Evolutionary conservation across 495 filamentous ascomycete genomes (phyloP).

Genomic region (Letharia columbiana): DNA sequence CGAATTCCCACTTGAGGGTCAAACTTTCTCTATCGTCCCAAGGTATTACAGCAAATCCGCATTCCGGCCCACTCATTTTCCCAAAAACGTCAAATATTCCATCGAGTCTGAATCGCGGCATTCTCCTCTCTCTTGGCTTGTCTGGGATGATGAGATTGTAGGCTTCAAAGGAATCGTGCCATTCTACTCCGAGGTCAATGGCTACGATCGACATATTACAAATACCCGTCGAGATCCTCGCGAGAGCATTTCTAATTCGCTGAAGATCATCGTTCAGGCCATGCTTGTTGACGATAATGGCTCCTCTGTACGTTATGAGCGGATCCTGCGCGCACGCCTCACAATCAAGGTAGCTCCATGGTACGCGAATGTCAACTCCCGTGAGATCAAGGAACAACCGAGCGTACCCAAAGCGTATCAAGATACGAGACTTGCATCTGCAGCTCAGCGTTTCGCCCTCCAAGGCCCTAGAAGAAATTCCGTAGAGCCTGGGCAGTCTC

Average conservation of each 20-base stretch:
- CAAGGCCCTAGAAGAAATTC: background rate
- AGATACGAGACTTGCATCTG: background rate
- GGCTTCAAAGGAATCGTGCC: slow-evolving; percentile 24
- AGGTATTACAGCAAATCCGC: slow-evolving; percentile 17
- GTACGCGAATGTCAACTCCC: background rate
- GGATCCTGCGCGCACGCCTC: slow-evolving; percentile 15
- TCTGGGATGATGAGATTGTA: slow-evolving; percentile 15
- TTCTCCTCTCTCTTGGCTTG: slow-evolving; percentile 22
- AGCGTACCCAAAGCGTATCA: background rate
- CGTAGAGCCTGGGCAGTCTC: background rate
- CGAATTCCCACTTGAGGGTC: slow-evolving; percentile 14
- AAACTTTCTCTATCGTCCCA: slow-evolving; percentile 19
- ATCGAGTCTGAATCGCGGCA: slow-evolving; percentile 13
- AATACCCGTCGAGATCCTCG: background rate
- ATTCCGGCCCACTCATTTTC: slow-evolving; percentile 4
- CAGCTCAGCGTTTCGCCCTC: background rate
- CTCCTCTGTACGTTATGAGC: slow-evolving; percentile 13
- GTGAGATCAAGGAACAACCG: background rate
- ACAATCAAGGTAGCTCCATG: slow-evolving; percentile 18
- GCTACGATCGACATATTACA: background rate
- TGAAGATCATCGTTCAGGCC: slow-evolving; percentile 19
- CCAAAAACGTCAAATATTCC: slow-evolving; percentile 13
- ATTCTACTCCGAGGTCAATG: slow-evolving; percentile 8
- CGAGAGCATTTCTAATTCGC: slow-evolving; percentile 1
- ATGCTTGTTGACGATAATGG: slow-evolving; percentile 7